Conservation (phyloP, 2,329 filamentous ascomycete genomes). For the Dactylellina haptotyla region DNA sequence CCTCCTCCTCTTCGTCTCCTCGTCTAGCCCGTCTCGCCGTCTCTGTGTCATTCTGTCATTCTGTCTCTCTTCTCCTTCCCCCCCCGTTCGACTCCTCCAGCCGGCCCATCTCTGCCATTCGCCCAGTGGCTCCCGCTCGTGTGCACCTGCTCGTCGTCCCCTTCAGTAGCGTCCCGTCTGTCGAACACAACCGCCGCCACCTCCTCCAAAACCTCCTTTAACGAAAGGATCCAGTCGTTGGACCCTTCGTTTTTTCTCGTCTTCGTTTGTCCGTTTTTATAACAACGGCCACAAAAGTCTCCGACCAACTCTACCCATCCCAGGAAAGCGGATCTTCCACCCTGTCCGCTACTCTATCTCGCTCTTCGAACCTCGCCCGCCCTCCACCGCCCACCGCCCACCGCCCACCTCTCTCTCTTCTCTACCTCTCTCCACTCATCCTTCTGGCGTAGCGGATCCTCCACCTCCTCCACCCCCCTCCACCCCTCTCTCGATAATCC, state of each 20-base stretch:
- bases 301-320: constrained; percentile 10
- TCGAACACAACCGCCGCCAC: constrained; percentile 46
- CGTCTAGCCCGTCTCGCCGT: neutral
- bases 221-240: constrained; percentile 48
- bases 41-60: too few relatives aligned
- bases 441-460: neutral
- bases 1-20: neutral
- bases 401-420: too few relatives aligned
- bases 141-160: constrained; percentile 43
- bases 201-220: constrained; percentile 50
- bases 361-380: constrained; percentile 8
- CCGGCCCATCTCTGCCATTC: too few relatives aligned
- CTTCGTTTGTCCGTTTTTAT: constrained; percentile 30
- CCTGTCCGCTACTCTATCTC: constrained; percentile 34
- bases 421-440: too few relatives aligned
- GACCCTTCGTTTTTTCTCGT: constrained; percentile 46
- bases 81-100: too few relatives aligned
- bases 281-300: constrained; percentile 46
- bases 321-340: constrained; percentile 25
- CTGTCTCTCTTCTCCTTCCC: too few relatives aligned
- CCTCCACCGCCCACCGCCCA: too few relatives aligned
- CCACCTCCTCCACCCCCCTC: neutral
- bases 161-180: constrained; percentile 39
- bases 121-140: constrained; percentile 20
- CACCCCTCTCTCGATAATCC: constrained; percentile 11